Evolutionary conservation across 345 rosid genomes (phyloP).

Genomic region (Euphorbia lathyris): DNA sequence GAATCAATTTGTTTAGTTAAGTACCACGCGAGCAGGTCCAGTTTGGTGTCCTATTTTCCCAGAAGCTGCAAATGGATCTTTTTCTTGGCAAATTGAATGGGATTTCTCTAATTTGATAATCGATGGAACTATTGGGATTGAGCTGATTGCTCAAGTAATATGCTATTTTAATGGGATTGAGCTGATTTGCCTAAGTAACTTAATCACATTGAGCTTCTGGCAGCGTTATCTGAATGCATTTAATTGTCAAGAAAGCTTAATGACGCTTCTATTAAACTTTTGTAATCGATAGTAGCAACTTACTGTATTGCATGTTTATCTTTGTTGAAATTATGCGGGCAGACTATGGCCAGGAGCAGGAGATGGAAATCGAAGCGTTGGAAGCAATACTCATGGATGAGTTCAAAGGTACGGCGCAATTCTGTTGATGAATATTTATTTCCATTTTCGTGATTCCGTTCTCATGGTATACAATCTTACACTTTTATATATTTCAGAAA

Average conservation of each 20-base stretch:
- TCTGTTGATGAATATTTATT: conserved; percentile 6
- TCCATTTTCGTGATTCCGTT: not conserved
- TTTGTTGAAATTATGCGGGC: conserved; percentile 18
- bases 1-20: not conserved
- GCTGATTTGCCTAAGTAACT: not conserved
- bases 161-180: no score
- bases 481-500: conserved; percentile 44
- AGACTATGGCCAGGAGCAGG: conserved; percentile 86
- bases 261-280: not conserved
- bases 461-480: conserved; percentile 9
- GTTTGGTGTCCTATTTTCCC: not conserved
- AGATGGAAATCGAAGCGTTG: conserved; percentile 95
- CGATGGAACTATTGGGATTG: not conserved
- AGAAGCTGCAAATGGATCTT: conserved; percentile 7
- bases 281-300: not conserved
- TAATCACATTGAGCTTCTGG: not conserved
- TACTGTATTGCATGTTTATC: not conserved
- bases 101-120: conserved; percentile 6
- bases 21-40: not conserved
- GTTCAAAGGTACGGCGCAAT: conserved; percentile 59
- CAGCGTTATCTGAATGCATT: not conserved
- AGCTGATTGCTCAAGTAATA: not conserved
- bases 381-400: conserved; percentile 97
- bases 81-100: not conserved
- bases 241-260: not conserved